Conservation (phyloP, 169 alveolate species). For the Plasmodium yoelii region DNA sequence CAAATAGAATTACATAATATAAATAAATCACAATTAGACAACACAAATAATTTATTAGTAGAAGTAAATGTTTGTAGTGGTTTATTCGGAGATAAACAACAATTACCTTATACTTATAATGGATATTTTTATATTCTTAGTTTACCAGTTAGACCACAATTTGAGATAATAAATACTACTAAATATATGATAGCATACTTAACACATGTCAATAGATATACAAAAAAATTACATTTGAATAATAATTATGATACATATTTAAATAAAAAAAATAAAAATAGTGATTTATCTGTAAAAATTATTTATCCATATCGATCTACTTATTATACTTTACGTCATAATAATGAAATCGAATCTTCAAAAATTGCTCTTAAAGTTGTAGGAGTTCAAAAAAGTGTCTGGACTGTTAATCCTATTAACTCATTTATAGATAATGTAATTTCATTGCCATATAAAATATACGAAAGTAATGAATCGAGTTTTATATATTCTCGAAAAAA, state of each 20-base stretch:
- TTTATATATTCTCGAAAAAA: background rate
- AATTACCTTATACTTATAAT: constrained; percentile 87
- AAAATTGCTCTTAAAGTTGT: constrained; percentile 77
- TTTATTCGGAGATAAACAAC: constrained; percentile 83
- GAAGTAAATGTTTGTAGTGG: constrained; percentile 87
- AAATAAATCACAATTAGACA: constrained; percentile 57
- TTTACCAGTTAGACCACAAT: constrained; percentile 85
- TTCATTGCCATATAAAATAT: constrained; percentile 40
- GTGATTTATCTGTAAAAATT: constrained; percentile 63
- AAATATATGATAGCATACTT: constrained; percentile 82
- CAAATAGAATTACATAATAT: constrained; percentile 81
- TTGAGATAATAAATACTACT: constrained; percentile 86
- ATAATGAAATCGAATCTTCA: constrained; percentile 70
- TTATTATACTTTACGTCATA: constrained; percentile 57
- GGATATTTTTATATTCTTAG: constrained; percentile 86
- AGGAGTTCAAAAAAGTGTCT: constrained; percentile 67
- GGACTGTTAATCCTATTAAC: constrained; percentile 58
- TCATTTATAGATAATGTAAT: constrained; percentile 70
- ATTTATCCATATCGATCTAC: constrained; percentile 76
- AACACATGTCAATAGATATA: constrained; percentile 67
- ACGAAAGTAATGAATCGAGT: constrained; percentile 25
- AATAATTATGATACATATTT: constrained; percentile 35
- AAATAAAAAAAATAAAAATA: constrained; percentile 72
- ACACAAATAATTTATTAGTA: constrained; percentile 77
- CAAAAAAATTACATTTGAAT: constrained; percentile 30